Evolutionary conservation across 106 monocot genomes (phyloP).

Genomic region (Xerophyta viscosa): DNA sequence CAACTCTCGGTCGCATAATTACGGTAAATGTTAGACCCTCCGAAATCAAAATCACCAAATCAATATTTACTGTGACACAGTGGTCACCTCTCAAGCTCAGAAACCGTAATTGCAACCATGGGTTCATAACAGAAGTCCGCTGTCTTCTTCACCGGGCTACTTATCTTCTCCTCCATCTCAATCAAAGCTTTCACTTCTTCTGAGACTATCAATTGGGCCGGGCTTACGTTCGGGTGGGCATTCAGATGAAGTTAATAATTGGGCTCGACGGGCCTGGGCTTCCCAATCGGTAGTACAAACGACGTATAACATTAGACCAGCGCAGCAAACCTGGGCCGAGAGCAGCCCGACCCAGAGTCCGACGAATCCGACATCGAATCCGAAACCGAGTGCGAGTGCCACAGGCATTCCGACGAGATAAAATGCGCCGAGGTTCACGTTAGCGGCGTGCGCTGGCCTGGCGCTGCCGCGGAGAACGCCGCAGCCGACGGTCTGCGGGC

Average conservation of each 20-base stretch:
- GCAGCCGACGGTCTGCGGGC: slow-evolving; percentile 58
- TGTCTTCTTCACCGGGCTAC: no score
- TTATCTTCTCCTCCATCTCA: neutral
- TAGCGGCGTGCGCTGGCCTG: slow-evolving; percentile 35
- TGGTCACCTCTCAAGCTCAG: no score
- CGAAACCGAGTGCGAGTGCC: slow-evolving; percentile 31
- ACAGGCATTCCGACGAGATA: slow-evolving; percentile 42
- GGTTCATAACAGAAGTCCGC: no score
- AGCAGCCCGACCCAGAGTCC: slow-evolving; percentile 6
- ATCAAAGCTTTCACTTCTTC: neutral
- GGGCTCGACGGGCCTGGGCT: slow-evolving; percentile 3
- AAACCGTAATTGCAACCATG: no score
- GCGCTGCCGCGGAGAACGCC: slow-evolving; percentile 48
- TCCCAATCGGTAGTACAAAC: slow-evolving; percentile 8
- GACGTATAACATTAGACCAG: slow-evolving; percentile 7
- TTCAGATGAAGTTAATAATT: neutral
- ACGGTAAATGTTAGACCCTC: no score
- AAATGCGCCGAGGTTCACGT: slow-evolving; percentile 45
- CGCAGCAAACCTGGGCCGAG: slow-evolving; percentile 9
- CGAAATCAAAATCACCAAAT: no score
- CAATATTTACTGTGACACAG: no score
- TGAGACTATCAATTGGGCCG: no score
- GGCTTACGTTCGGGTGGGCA: neutral
- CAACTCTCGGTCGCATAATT: no score
- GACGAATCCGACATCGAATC: slow-evolving; percentile 9